These are phyloP conservation scores for Epichloe aotearoae DNA, from an alignment of 2,329 filamentous ascomycete genomes.

Conservation along the genomic window DNA sequence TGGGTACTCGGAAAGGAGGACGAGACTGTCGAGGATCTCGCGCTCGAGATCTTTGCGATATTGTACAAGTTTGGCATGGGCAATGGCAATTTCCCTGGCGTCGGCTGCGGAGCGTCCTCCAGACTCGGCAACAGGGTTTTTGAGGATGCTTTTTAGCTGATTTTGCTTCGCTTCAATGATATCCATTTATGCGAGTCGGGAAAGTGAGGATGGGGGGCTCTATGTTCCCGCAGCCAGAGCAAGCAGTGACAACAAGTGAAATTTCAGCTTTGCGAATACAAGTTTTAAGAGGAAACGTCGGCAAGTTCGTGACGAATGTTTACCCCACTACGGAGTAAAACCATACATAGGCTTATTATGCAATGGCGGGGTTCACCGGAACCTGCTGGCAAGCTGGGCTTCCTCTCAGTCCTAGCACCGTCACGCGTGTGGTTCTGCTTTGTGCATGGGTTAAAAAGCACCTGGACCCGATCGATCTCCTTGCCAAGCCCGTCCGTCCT, in stretches of 20 bases:
- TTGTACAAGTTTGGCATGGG: slow-evolving; percentile 74
- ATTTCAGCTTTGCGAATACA: background rate
- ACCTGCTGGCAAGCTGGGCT: no score
- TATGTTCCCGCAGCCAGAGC: background rate
- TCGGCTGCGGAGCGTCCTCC: slow-evolving; percentile 17
- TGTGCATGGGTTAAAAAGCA: no score
- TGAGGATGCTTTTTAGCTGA: slow-evolving; percentile 45
- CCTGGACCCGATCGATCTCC: no score
- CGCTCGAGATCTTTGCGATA: slow-evolving; percentile 67
- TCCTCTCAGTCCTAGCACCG: no score
- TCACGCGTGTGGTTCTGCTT: no score
- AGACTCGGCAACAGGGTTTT: slow-evolving; percentile 28
- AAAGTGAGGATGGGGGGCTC: no score
- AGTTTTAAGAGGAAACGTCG: no score
- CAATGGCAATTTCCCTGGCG: slow-evolving; percentile 55
- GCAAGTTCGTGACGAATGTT: background rate
- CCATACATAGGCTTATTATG: no score
- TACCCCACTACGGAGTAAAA: background rate
- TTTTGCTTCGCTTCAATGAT: slow-evolving; percentile 16
- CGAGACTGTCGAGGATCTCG: slow-evolving; percentile 57
- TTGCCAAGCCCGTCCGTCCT: no score
- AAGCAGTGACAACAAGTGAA: background rate
- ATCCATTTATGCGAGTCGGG: slow-evolving; percentile 1
- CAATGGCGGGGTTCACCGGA: no score
- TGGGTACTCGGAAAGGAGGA: slow-evolving; percentile 54